Conservation (phyloP, 495 filamentous ascomycete genomes). For the Monascus purpureus region DNA sequence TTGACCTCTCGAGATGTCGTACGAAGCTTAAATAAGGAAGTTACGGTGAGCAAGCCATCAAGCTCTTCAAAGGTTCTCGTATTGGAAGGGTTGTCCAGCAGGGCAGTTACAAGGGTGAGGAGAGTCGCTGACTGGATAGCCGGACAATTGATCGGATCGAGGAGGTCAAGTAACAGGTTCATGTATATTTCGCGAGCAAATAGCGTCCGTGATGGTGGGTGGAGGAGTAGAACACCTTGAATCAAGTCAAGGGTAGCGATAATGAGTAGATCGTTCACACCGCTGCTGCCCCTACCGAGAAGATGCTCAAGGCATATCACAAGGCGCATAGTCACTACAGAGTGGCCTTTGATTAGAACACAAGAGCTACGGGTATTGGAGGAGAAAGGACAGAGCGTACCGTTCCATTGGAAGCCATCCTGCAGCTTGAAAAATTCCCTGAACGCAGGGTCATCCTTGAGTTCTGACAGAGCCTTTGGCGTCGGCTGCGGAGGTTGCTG, state of each 20-base stretch:
- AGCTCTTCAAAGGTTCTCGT: slow-evolving; percentile 82
- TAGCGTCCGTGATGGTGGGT: slow-evolving; percentile 79
- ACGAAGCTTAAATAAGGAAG: slow-evolving; percentile 77
- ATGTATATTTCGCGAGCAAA: slow-evolving; percentile 88
- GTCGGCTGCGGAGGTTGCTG: slow-evolving; percentile 28
- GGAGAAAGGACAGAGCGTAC: slow-evolving; percentile 24
- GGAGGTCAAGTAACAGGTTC: slow-evolving; percentile 90
- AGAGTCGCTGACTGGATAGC: slow-evolving; percentile 82
- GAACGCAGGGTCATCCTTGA: slow-evolving; percentile 79
- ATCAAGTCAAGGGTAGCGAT: slow-evolving; percentile 79
- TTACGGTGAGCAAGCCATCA: slow-evolving; percentile 90
- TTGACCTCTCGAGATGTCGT: slow-evolving; percentile 77
- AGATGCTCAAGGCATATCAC: slow-evolving; percentile 79
- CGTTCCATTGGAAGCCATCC: slow-evolving; percentile 96
- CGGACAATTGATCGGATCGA: slow-evolving; percentile 84
- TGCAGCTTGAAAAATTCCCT: slow-evolving; percentile 93
- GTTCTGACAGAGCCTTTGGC: slow-evolving; percentile 52
- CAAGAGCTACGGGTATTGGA: too few relatives aligned
- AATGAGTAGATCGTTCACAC: slow-evolving; percentile 79
- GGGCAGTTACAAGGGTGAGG: slow-evolving; percentile 75
- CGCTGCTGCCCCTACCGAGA: slow-evolving; percentile 63
- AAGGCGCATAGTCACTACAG: slow-evolving; percentile 64
- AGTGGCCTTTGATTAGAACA: neutral
- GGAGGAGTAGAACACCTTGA: slow-evolving; percentile 79
- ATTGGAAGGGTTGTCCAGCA: slow-evolving; percentile 71